Base-by-base conservation (phyloP, 352 stramenopile genomes). In the Phytophthora capsici region DNA sequence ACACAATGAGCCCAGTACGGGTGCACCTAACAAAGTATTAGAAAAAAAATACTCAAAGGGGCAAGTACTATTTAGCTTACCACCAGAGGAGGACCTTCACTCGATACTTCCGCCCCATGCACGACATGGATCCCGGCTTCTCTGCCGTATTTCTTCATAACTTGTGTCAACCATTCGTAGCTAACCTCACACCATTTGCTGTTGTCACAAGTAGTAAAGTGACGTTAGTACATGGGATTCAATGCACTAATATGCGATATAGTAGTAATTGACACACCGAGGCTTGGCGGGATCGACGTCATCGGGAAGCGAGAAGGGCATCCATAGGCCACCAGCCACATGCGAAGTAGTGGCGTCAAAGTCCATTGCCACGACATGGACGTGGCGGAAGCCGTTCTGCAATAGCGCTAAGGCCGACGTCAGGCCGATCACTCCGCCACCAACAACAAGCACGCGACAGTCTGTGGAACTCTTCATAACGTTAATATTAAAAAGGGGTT, bases 271-370 rank as follows among this genome's bases (percentile, higher is more conserved):
- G 9, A 52, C 58, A 26, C 28, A 90, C 83, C 56, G 65, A 16
- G 77, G 77, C 40, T 71, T 73, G 19, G 80, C 28, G 9, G 71
- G 49, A 46, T 82, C 71, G 2, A 63, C 57, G 60, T 74, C 62
- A 10, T 68, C 40, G 0, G 78, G 77, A 25, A 91, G 55, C 41
- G 82, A 82, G 55, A 91, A 91, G 1, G 83, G 83, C 74, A 88
- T 87, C 83, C 81, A 91, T 28, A 91, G 75, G 5, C 80, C 83
- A n/a, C 83, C 83, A 9, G 84, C 84, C 6, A 88, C 71, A 55
- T 90, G 81, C 22, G 84, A 92, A 25, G 83, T 84, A 47, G 75
- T 82, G 37, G 56, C 73, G n/a, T 90, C 81, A 47, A 87, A 89
- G 41, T 54, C 58, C 14, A 64, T 73, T 17, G 80, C 81, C 3